Evolutionary conservation across 257 asterid genomes (phyloP).

Genomic region (Solanum megistacrolobum): DNA sequence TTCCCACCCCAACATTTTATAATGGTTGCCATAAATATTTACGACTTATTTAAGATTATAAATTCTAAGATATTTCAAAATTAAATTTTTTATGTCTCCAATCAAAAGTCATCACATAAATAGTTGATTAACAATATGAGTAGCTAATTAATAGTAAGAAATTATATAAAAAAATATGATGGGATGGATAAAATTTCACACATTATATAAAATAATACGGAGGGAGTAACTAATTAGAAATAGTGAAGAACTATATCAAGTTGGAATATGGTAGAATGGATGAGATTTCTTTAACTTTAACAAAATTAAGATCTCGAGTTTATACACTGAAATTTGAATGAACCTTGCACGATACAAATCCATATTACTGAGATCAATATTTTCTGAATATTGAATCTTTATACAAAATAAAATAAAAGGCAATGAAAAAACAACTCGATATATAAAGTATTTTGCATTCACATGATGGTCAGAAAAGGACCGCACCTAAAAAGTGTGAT

Average conservation of each 20-base stretch:
- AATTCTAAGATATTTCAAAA: background rate
- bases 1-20: background rate
- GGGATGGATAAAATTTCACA: background rate
- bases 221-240: background rate
- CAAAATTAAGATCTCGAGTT: background rate
- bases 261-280: background rate
- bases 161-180: background rate
- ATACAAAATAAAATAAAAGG: background rate
- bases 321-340: background rate
- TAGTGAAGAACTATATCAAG: background rate
- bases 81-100: accelerated
- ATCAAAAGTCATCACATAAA: background rate
- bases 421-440: accelerated
- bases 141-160: background rate
- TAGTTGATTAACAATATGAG: background rate
- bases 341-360: background rate
- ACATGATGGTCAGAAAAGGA: accelerated
- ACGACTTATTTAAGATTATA: background rate
- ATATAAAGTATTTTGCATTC: background rate
- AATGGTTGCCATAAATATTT: background rate
- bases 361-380: background rate
- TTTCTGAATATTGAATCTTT: background rate
- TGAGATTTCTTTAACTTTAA: background rate
- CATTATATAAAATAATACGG: background rate
- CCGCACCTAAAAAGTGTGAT: background rate